Evolutionary conservation across 148 eudicot genomes (phyloP), one percentile per base, ranked within the genome.

Genomic region (Dianthus caryophyllus): DNA sequence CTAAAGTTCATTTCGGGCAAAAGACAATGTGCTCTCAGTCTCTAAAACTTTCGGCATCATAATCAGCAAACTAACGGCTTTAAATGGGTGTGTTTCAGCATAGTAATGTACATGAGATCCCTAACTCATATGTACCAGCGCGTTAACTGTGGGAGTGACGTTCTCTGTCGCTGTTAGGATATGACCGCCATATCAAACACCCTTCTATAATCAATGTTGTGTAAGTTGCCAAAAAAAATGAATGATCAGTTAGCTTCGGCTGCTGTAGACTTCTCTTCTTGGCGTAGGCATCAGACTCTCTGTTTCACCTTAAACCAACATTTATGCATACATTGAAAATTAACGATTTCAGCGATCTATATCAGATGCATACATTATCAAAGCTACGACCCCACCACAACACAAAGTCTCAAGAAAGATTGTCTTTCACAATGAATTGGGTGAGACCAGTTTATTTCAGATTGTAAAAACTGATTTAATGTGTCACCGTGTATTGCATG

Each of bases 231-330:
- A 29, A 8, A 15, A 8, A 15, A 9, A 36, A 14, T 63, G 54
- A 70, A 10, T n/a, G 44, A 47, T 70, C 71, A 29, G 65, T 76
- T 68, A 71, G 68, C 38, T 54, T 47, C 68, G 76, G 56, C 72
- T 76, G 31, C 69, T 69, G 69, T 76, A 76, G 53, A 71, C 69
- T 76, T 76, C 80, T 76, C 80, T 76, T 72, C 76, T 72, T 4
- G 80, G 76, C 26, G 76, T 76, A 27, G 65, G 47, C 68, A 76
- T 76, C 69, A 76, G 73, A 61, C 29, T 44, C 55, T 72, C 80
- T 76, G 80, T 52, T 71, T 58, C 38, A 70, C 31, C 68, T 55
- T 52, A 44, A 56, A 54, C 21, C 46, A 62, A 11, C 21, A 74
- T 12, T 69, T 26, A 61, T 9, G 51, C 20, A 44, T 30, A 59